Base-by-base conservation (phyloP, 495 filamentous ascomycete genomes). In the Mytilinidion resinicola region DNA sequence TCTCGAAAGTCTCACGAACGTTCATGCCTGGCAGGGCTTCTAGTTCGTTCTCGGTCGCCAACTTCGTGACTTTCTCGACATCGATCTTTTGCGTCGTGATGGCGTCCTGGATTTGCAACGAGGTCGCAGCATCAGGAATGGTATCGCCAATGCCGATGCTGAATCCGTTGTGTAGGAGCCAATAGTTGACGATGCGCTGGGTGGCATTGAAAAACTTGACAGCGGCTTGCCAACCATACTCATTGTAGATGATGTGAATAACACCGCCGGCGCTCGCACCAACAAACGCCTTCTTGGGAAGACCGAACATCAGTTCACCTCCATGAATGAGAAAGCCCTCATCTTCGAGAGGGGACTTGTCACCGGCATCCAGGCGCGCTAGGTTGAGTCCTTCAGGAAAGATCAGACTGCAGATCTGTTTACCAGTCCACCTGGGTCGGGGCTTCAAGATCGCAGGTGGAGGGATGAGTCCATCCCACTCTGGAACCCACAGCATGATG, bases 121-220 rank as follows among this genome's bases (percentile, higher is more conserved):
- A 92, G 14, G 92, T 96, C 1, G 71, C 71, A 41, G 78, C 77
- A 68, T 97, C 92, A 5, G 93, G 93, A 71, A 99, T 92, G 0
- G 95, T 97, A 70, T 99, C 93, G 73, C 93, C 93, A 60, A 99
- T 97, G 73, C 93, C 93, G 60, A 99, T 96, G 73, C 90, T 96
- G 75, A 95, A 93, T 44, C 93, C 93, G 68, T 96, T 87, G 73
- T 99, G 95, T n/a, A 97, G 77, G 10, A 99, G 81, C 93, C 93
- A 97, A 73, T 96, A 96, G 68, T 89, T 90, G 59, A 97, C 86
- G 39, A 97, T 91, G 14, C 86, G 83, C 72, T 99, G 93, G 36
- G 85, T 84, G 52, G 90, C 91, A 66, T 96, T 96, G 77, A 99
- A 95, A 78, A 99, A 99, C 39, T 81, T 82, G 71, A 97, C 87